Conservation (phyloP, 2,329 filamentous ascomycete genomes). For the Penicillium sp. region DNA sequence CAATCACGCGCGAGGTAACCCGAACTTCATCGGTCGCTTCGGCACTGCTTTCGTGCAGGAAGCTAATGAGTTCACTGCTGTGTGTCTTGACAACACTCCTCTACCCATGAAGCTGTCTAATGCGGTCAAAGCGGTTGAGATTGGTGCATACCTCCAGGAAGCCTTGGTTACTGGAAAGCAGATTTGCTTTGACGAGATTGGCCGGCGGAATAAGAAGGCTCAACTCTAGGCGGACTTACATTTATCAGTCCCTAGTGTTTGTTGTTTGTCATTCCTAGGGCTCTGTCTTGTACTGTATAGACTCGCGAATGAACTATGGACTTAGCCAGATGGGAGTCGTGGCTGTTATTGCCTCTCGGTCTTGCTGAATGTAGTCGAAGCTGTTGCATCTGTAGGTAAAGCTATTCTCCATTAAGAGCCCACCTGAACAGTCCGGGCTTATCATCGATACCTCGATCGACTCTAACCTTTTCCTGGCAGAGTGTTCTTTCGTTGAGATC, state of each 20-base stretch:
- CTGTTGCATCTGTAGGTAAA: neutral
- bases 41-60: conserved; percentile 65
- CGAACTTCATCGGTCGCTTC: conserved; percentile 65
- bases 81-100: conserved; percentile 57
- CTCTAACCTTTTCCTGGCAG: neutral
- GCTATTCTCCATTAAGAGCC: neutral
- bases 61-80: conserved; percentile 63
- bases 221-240: conserved; percentile 19
- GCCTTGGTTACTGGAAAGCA: conserved; percentile 55
- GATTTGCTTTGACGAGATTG: conserved; percentile 59
- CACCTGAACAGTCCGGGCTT: too few relatives aligned
- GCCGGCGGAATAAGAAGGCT: conserved; percentile 46
- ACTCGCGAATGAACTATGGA: neutral
- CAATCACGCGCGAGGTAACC: conserved; percentile 62
- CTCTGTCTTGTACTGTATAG: too few relatives aligned
- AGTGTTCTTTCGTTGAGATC: neutral
- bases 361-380: neutral
- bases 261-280: neutral
- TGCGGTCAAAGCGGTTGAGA: conserved; percentile 59
- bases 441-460: too few relatives aligned
- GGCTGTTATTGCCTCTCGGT: neutral
- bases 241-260: neutral
- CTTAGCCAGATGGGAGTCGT: neutral
- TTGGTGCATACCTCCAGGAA: conserved; percentile 60
- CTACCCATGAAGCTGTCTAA: conserved; percentile 59